phyloP scores from a whole-genome alignment of 169 alveolate genomes.

The Plasmodium reichenowi region DNA sequence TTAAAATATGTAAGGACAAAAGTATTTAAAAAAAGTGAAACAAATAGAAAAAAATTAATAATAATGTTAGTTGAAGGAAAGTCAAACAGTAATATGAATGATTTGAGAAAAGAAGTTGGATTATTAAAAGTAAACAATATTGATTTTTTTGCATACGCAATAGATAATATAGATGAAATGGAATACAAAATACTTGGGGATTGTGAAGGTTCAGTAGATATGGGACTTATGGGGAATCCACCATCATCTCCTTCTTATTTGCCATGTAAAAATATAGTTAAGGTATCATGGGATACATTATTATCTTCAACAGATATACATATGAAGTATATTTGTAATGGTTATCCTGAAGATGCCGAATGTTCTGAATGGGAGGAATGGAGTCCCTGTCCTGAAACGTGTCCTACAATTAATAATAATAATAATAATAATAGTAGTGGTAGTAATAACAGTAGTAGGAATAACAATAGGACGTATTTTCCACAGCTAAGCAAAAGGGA shows the following conservation, averaged over 20 bases:
- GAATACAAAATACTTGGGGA: slow-evolving; percentile 72
- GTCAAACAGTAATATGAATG: slow-evolving; percentile 52
- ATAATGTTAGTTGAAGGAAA: slow-evolving; percentile 69
- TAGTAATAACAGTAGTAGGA: background rate
- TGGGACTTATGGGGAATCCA: too few relatives aligned
- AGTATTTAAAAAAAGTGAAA: slow-evolving; percentile 5
- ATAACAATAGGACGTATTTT: background rate
- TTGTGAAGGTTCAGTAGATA: slow-evolving; percentile 12
- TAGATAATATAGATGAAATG: slow-evolving; percentile 40
- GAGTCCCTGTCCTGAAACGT: slow-evolving; percentile 55
- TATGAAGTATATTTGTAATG: slow-evolving; percentile 37
- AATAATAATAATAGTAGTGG: too few relatives aligned
- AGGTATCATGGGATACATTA: slow-evolving; percentile 63
- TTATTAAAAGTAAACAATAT: slow-evolving; percentile 57
- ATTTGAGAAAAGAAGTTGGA: slow-evolving; percentile 45
- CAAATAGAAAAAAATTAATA: slow-evolving; percentile 20
- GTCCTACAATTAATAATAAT: slow-evolving; percentile 2
- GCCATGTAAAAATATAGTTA: slow-evolving; percentile 50
- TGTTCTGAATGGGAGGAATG: slow-evolving; percentile 74
- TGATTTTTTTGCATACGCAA: slow-evolving; percentile 59
- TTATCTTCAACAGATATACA: slow-evolving; percentile 41
- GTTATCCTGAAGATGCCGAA: slow-evolving; percentile 72
- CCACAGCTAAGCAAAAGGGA: slow-evolving; percentile 44
- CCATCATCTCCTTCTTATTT: background rate
- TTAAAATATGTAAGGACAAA: slow-evolving; percentile 39